Base-by-base conservation (phyloP, 2,329 filamentous ascomycete genomes). In the Aureobasidium zeae region DNA sequence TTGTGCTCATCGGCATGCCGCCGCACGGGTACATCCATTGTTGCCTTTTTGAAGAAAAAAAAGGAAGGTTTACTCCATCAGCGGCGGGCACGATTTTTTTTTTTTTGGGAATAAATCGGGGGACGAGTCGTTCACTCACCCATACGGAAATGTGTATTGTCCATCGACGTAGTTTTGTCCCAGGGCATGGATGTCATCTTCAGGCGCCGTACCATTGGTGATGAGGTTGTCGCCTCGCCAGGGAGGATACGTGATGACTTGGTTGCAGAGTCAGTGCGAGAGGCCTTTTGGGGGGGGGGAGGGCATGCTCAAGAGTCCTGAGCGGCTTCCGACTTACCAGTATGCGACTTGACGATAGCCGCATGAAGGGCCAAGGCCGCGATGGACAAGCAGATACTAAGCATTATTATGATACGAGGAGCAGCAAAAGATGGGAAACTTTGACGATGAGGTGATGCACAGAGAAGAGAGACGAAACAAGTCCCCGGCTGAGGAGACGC, bases 11-110 rank as follows among this genome's bases (percentile, higher is more conserved):
- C 34, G 71, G 70, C 68, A 89, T 79, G 49, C 91, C 91, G 47
- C 91, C 91, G 61, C 87, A 95, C 63, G 88, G 87, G 69, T 94
- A 94, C 61, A 81, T 79, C 87, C 87, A 95, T 68, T 94, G 83
- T 84, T 91, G 89, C 65, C 87, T 47, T 5, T 3, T 12, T 6
- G 2, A 20, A 16, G 16, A 20, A 20, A 3, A n/a, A n/a, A n/a
- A n/a, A n/a, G n/a, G n/a, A n/a, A n/a, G n/a, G n/a, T n/a, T n/a
- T n/a, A 24, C n/a, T 9, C 5, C 11, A 19, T 38, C 17, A 38
- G n/a, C 26, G 12, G n/a, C n/a, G n/a, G n/a, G n/a, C n/a, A n/a
- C n/a, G n/a, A n/a, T n/a, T n/a, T n/a, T n/a, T n/a, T n/a, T n/a
- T n/a, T n/a, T n/a, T n/a, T n/a, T n/a, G n/a, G n/a, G n/a, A n/a